These are phyloP conservation scores for Keithomyces neogunnii DNA, from an alignment of 2,329 filamentous ascomycete species.

Conservation along the genomic window DNA sequence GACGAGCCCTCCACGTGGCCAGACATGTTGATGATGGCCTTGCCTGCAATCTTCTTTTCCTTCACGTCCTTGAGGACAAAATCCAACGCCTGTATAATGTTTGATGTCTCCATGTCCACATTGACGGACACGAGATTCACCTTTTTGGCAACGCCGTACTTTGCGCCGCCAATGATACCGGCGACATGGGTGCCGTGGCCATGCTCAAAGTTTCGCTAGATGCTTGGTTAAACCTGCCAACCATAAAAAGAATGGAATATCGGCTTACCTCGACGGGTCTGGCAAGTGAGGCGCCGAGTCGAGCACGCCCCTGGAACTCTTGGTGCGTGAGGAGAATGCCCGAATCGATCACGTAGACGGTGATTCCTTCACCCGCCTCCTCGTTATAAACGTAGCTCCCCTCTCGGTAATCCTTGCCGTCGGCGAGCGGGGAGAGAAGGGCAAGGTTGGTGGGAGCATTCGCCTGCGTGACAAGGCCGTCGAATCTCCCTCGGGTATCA, in stretches of 20 bases:
- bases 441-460: background rate
- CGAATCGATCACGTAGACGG: slow-evolving; percentile 57
- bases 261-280: slow-evolving; percentile 31
- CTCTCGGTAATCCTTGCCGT: background rate
- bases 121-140: slow-evolving; percentile 48
- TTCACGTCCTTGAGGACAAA: slow-evolving; percentile 41
- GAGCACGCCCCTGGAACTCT: slow-evolving; percentile 49
- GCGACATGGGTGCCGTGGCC: slow-evolving; percentile 58
- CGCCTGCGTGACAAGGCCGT: background rate
- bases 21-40: slow-evolving; percentile 57
- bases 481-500: background rate
- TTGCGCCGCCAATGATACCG: slow-evolving; percentile 51
- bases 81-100: slow-evolving; percentile 50
- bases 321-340: slow-evolving; percentile 49
- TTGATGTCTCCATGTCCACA: slow-evolving; percentile 34
- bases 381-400: slow-evolving; percentile 37
- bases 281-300: slow-evolving; percentile 43
- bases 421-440: background rate
- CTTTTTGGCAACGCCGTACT: slow-evolving; percentile 55
- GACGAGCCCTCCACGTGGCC: slow-evolving; percentile 41
- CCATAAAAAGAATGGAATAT: background rate
- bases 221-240: slow-evolving; percentile 2
- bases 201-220: slow-evolving; percentile 43
- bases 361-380: slow-evolving; percentile 45
- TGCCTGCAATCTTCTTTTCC: slow-evolving; percentile 33